Evolutionary conservation across 2,329 filamentous ascomycete species (phyloP).

Genomic region (Fusarium veterinarium): DNA sequence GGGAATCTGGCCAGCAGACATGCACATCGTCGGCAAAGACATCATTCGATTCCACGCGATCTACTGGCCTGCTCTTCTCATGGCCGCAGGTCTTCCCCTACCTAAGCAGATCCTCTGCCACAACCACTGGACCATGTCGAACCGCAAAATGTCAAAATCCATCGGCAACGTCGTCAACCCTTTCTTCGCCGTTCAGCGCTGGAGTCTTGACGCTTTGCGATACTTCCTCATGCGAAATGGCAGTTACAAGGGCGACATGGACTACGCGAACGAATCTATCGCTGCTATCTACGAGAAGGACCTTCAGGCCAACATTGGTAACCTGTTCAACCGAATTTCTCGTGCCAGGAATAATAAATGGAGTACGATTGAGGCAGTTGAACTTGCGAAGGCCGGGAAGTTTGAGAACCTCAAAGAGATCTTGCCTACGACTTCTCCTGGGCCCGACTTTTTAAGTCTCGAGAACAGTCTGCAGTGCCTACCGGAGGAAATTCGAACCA

Average conservation of each 20-base stretch:
- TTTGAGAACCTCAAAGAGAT: constrained; percentile 30
- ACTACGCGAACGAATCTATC: constrained; percentile 85
- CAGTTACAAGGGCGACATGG: constrained; percentile 79
- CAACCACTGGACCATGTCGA: constrained; percentile 94
- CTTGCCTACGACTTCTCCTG: not conserved
- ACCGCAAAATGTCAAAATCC: constrained; percentile 96
- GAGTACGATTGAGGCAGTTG: constrained; percentile 71
- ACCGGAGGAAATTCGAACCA: constrained; percentile 53
- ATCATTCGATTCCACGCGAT: constrained; percentile 96
- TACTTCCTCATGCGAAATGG: constrained; percentile 89
- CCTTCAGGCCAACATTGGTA: constrained; percentile 82
- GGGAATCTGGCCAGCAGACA: constrained; percentile 87
- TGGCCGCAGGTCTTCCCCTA: constrained; percentile 84
- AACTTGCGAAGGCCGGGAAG: constrained; percentile 40
- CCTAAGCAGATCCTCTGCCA: constrained; percentile 87
- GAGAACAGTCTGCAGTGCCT: constrained; percentile 41
- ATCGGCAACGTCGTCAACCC: constrained; percentile 95
- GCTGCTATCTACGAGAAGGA: constrained; percentile 82
- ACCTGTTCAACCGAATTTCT: constrained; percentile 78
- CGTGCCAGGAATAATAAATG: constrained; percentile 70
- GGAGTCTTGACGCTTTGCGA: constrained; percentile 86
- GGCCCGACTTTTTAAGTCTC: constrained; percentile 42
- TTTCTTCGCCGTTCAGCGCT: constrained; percentile 89
- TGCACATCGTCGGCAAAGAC: constrained; percentile 96
- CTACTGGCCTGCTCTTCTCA: constrained; percentile 96